Conservation (phyloP, 2,329 filamentous ascomycete species). For the Lasiodiplodia citricola region DNA sequence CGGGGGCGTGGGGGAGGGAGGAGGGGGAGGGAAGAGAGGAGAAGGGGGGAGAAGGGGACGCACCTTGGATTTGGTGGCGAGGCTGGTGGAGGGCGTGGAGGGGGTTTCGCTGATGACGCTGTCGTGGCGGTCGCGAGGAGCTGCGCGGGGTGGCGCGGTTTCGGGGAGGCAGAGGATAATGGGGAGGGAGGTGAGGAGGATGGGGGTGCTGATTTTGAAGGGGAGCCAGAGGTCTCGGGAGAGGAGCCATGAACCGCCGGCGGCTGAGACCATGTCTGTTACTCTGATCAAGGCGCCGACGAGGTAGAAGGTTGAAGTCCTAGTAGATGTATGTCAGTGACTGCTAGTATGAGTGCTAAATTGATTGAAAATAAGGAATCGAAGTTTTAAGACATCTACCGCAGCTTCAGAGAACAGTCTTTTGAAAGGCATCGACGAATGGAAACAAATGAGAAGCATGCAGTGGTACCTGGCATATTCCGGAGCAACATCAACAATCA, state of each 20-base stretch:
- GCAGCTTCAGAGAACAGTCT: no score
- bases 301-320: slow-evolving; percentile 18
- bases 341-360: no score
- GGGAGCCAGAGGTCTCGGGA: slow-evolving; percentile 18
- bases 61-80: not conserved
- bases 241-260: slow-evolving; percentile 1
- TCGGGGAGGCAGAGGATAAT: slow-evolving; percentile 12
- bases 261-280: slow-evolving; percentile 20
- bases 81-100: not conserved
- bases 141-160: not conserved
- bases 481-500: slow-evolving; percentile 24
- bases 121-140: not conserved
- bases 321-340: not conserved
- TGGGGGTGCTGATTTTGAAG: slow-evolving; percentile 19
- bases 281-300: slow-evolving; percentile 14
- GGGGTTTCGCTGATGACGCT: not conserved
- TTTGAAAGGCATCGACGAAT: no score
- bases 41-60: not conserved
- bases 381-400: no score
- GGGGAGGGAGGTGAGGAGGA: slow-evolving; percentile 10
- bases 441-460: rapidly evolving
- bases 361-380: not conserved
- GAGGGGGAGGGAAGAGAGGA: no score
- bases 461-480: not conserved
- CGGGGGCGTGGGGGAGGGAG: rapidly evolving